These are phyloP conservation scores for Persicaria maculosa DNA, from an alignment of 148 eudicot genomes.

Conservation along the genomic window DNA sequence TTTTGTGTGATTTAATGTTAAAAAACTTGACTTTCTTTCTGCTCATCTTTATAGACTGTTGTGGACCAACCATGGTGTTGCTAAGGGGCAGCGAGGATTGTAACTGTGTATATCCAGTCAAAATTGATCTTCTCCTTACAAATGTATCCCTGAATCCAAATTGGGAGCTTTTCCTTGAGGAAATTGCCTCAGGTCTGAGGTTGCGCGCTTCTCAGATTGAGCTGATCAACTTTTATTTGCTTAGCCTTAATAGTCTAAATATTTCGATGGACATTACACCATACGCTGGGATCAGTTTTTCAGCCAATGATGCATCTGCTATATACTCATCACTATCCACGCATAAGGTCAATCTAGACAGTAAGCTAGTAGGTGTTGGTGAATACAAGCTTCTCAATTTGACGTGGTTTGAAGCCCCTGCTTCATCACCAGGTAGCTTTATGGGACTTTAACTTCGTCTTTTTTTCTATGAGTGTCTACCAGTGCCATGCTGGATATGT, in stretches of 20 bases:
- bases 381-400: slow-evolving; percentile 79
- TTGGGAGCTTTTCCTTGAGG: slow-evolving; percentile 59
- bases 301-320: slow-evolving; percentile 47
- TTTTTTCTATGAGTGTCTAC: slow-evolving; percentile 63
- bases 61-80: slow-evolving; percentile 76
- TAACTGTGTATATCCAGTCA: slow-evolving; percentile 89
- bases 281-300: slow-evolving; percentile 64
- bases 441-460: slow-evolving; percentile 8
- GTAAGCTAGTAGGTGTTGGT: slow-evolving; percentile 59
- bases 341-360: slow-evolving; percentile 68
- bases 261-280: slow-evolving; percentile 96
- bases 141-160: slow-evolving; percentile 72
- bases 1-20: neutral
- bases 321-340: slow-evolving; percentile 60
- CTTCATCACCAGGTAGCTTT: slow-evolving; percentile 64
- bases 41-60: slow-evolving; percentile 56
- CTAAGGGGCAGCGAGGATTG: slow-evolving; percentile 69
- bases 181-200: slow-evolving; percentile 68
- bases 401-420: slow-evolving; percentile 77
- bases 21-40: slow-evolving; percentile 3
- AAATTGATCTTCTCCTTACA: slow-evolving; percentile 73
- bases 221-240: slow-evolving; percentile 71
- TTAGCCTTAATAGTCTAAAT: slow-evolving; percentile 59
- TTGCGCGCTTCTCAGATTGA: slow-evolving; percentile 68
- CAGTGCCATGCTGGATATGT: slow-evolving; percentile 21